Percentiles rank a stretch among this genome's conserved stretches.
Conservation (phyloP, 2,329 filamentous ascomycete species). For the Diplodia scrobiculata region DNA sequence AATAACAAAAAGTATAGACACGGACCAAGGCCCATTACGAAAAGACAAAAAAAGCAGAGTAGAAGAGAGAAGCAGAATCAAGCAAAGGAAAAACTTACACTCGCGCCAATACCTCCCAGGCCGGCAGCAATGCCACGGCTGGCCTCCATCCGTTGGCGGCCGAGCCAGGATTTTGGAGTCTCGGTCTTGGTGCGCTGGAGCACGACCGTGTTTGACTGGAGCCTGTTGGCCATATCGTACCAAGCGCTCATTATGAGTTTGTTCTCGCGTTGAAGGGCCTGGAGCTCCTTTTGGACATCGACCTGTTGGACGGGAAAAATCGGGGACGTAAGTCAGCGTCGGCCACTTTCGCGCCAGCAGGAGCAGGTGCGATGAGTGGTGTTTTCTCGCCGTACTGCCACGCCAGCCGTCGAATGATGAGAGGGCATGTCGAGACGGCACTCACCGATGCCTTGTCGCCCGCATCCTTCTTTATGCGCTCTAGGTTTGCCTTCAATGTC, state of each 20-base stretch:
- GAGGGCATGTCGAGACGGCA: slow-evolving; percentile 28
- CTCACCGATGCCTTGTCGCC: slow-evolving; percentile 44
- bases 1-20: neutral
- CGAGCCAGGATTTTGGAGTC: slow-evolving; percentile 77
- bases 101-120: slow-evolving; percentile 26
- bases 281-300: slow-evolving; percentile 54
- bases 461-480: slow-evolving; percentile 41
- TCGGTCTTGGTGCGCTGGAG: slow-evolving; percentile 71
- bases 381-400: slow-evolving; percentile 20
- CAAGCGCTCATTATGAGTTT: slow-evolving; percentile 78
- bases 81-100: slow-evolving; percentile 13
- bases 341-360: slow-evolving; percentile 22
- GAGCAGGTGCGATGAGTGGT: slow-evolving; percentile 9
- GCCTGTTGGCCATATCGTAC: slow-evolving; percentile 76
- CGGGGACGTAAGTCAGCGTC: slow-evolving; percentile 25
- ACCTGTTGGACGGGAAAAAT: slow-evolving; percentile 27
- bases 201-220: slow-evolving; percentile 82
- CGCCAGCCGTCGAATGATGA: slow-evolving; percentile 21
- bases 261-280: slow-evolving; percentile 75
- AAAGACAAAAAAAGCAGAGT: neutral
- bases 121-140: slow-evolving; percentile 24
- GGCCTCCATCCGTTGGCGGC: slow-evolving; percentile 65
- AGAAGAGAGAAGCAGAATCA: neutral
- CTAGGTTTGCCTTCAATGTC: slow-evolving; percentile 37
- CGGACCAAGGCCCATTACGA: too few relatives aligned